A percentile compares a stretch with the other conserved stretches of the same genome.
phyloP scores from a whole-genome alignment of 495 filamentous ascomycete species.

The Aspergillus homomorphus region DNA sequence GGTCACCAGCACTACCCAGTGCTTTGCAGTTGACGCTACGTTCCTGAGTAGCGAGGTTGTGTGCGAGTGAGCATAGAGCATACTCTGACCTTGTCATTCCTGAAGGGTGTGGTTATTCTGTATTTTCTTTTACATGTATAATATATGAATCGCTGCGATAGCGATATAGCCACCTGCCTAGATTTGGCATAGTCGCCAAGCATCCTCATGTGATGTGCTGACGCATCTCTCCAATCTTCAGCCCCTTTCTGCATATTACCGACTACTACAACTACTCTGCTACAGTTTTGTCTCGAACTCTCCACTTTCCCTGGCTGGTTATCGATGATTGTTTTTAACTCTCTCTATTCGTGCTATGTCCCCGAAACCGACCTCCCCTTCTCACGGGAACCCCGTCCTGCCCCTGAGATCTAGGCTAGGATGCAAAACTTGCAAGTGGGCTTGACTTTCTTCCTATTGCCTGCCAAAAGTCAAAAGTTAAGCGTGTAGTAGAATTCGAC shows the following conservation, averaged over 20 bases:
- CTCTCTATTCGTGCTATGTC: too few species aligned
- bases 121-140: too few species aligned
- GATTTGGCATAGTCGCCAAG: background rate
- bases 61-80: background rate
- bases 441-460: background rate
- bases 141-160: too few species aligned
- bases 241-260: background rate
- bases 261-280: too few species aligned
- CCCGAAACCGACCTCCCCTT: background rate
- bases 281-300: too few species aligned
- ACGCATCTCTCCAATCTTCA: background rate
- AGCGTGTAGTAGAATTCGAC: constrained; percentile 36
- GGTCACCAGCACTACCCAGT: background rate
- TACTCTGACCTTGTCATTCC: background rate
- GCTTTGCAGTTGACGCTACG: background rate
- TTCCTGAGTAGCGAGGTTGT: constrained; percentile 18
- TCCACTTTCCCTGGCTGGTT: too few species aligned
- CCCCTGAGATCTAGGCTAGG: constrained; percentile 32
- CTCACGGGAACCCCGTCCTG: background rate
- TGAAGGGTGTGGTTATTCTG: background rate
- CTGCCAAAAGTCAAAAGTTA: background rate
- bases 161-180: background rate
- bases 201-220: background rate
- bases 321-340: too few species aligned
- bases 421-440: constrained; percentile 45